Conservation (phyloP, 2,329 filamentous ascomycete genomes). For the Exophiala alcalophila region DNA sequence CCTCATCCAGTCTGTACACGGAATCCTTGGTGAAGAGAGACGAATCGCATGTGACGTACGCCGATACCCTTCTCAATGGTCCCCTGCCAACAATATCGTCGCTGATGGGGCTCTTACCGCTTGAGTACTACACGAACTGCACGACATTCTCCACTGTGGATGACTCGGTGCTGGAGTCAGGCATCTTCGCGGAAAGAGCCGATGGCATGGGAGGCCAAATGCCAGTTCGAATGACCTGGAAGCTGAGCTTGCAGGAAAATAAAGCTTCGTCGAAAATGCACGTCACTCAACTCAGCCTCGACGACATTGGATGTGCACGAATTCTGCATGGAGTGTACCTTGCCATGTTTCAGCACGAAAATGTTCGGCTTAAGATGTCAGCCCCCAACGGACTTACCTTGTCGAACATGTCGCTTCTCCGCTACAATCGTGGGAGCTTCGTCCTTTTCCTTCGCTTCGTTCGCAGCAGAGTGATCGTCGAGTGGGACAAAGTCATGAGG, state of each 20-base stretch:
- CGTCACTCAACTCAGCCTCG: neutral
- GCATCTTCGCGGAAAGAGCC: neutral
- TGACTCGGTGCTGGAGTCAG: slow-evolving; percentile 6
- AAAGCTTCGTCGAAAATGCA: slow-evolving; percentile 9
- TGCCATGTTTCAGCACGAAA: slow-evolving; percentile 47
- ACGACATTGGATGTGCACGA: neutral
- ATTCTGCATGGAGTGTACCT: slow-evolving; percentile 45
- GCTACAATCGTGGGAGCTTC: slow-evolving; percentile 32
- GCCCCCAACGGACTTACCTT: slow-evolving; percentile 5
- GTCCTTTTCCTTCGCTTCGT: slow-evolving; percentile 31
- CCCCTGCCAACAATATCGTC: slow-evolving; percentile 49
- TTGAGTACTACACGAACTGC: slow-evolving; percentile 52
- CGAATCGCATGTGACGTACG: slow-evolving; percentile 32
- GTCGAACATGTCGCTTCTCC: slow-evolving; percentile 11
- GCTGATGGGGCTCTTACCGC: slow-evolving; percentile 51
- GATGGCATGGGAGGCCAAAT: slow-evolving; percentile 30
- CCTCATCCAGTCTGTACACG: slow-evolving; percentile 51
- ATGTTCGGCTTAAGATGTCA: slow-evolving; percentile 25
- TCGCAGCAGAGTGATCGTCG: slow-evolving; percentile 25
- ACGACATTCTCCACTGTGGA: slow-evolving; percentile 11
- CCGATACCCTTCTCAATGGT: slow-evolving; percentile 48
- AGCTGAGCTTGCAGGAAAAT: slow-evolving; percentile 13
- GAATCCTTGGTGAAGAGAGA: slow-evolving; percentile 44
- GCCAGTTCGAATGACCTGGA: slow-evolving; percentile 23
- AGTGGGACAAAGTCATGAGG: slow-evolving; percentile 24